Evolutionary conservation across 176 grass and related monocot species (phyloP), one percentile per base, ranked within the genome.

Genomic region (Themeda triandra): DNA sequence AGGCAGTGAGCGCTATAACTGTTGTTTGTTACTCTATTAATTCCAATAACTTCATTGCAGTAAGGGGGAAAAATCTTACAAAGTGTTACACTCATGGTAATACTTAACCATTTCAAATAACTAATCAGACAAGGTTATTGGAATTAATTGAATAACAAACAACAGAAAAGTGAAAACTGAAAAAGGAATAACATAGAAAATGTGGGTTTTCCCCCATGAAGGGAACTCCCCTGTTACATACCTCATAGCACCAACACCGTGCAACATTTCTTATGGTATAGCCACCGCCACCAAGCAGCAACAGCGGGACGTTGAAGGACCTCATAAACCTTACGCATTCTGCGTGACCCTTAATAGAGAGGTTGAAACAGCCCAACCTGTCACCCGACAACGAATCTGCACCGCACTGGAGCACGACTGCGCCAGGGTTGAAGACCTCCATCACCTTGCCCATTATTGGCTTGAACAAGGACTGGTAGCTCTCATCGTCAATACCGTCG

Each of bases 231-330:
- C 69, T n/a, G 19, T 80, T 69, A 81, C 81, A 77, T 78, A 99
- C 96, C 96, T 99, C 96, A 73, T 99, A 99, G 84, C 93, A 96
- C 96, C 96, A 99, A 66, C 96, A 99, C 0, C 93, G 77, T 46
- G 96, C 96, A 33, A 99, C 96, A 14, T 96, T 99, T 77, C 91
- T 91, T 23, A 99, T 94, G 35, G 93, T 99, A 83, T 99, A 99
- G 2, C 96, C 96, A 2, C 93, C 96, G 7, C 96, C 96, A 82
- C 96, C 96, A 78, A 99, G 72, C 37, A 99, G 62, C 51, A 99
- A 33, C 45, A 99, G 64, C 1, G 96, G 96, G 48, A 99, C 93
- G 71, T 99, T 96, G 84, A 99, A 96, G 13, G 93, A 96, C 81
- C 93, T 99, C 93, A 99, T 94, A 83, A 92, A 99, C 81, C 81